Base-by-base conservation (phyloP, 352 stramenopile species). In the Discostella stelligera region DNA sequence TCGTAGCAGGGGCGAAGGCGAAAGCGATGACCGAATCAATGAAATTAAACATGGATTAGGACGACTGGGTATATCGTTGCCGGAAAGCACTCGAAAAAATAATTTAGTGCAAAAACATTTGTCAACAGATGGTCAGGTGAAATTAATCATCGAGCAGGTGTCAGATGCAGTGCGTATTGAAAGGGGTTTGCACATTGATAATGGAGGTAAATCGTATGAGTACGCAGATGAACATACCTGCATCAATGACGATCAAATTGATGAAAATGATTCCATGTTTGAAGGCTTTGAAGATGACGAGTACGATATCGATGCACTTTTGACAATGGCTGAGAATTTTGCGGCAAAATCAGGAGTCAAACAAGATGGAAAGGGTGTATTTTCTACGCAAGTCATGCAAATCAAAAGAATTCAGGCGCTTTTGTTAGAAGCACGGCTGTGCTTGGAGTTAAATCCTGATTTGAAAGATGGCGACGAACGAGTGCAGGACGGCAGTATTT, bases 61-160 rank as follows among this genome's bases (percentile, higher is more conserved):
- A 62, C 18, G 71, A 64, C 52, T 79, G 63, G 71, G 71, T 18
- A 46, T 79, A 44, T 64, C 63, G 32, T 61, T 79, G 27, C 71
- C 71, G 16, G 63, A 79, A 18, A 49, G 62, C 20, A 63, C 21
- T 8, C 32, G 32, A 5, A 65, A 68, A 25, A 48, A 39, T 23
- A 16, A 64, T 50, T 63, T 73, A 13, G 27, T 69, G 27, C n/a
- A 27, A 11, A 63, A 82, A 13, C 50, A 67, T 46, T 30, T 71
- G 21, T 83, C 70, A 37, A 70, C 80, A 59, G 76, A 87, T 18
- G 82, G 89, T 61, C 73, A 88, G 78, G 79, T 90, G 25, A 82
- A 82, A 21, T 74, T 83, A 25, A 88, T 89, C 41, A 86, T 90
- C 11, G 67, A 81, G 25, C 84, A 90, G 79, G 79, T 79, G 7